Percentiles rank a stretch among this genome's conserved stretches.
Conservation (phyloP, 495 filamentous ascomycete genomes). For the Friedmanniomyces endolithicus region DNA sequence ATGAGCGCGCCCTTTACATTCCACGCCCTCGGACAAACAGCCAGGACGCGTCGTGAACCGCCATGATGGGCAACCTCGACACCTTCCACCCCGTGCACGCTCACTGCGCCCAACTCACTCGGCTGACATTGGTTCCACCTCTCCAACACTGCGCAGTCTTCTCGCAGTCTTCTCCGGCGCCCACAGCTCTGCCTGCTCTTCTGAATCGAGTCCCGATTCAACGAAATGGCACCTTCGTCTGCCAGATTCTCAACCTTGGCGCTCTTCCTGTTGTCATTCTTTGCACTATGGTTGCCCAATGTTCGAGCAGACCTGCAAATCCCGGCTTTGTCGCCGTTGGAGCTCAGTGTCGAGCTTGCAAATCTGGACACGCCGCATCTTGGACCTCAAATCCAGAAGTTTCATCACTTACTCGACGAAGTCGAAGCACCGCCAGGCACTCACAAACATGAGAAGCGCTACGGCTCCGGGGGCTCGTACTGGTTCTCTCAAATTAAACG, state of each 20-base stretch:
- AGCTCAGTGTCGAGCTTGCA: slow-evolving; percentile 1
- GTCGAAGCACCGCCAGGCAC: slow-evolving; percentile 5
- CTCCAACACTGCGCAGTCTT: not conserved
- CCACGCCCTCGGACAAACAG: not conserved
- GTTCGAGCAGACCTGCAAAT: not conserved
- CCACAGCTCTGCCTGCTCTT: too few species aligned
- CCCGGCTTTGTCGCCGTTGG: not conserved
- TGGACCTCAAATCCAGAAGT: not conserved
- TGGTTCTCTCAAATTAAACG: slow-evolving; percentile 19
- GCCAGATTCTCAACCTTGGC: not conserved
- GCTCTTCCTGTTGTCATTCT: not conserved
- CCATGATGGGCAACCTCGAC: too few species aligned
- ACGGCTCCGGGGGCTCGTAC: slow-evolving; percentile 10
- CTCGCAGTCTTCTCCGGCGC: not conserved
- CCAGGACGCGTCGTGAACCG: too few species aligned
- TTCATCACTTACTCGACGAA: not conserved
- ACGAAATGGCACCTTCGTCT: not conserved
- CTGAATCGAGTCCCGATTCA: too few species aligned
- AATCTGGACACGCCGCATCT: not conserved
- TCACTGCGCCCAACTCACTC: too few species aligned
- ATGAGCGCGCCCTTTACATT: not conserved
- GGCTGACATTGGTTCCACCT: too few species aligned
- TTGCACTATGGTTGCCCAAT: not conserved
- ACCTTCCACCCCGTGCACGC: too few species aligned
- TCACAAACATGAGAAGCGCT: slow-evolving; percentile 10